These are phyloP conservation scores for Otatea glauca DNA, from an alignment of 176 grass and related monocot species.

Conservation along the genomic window DNA sequence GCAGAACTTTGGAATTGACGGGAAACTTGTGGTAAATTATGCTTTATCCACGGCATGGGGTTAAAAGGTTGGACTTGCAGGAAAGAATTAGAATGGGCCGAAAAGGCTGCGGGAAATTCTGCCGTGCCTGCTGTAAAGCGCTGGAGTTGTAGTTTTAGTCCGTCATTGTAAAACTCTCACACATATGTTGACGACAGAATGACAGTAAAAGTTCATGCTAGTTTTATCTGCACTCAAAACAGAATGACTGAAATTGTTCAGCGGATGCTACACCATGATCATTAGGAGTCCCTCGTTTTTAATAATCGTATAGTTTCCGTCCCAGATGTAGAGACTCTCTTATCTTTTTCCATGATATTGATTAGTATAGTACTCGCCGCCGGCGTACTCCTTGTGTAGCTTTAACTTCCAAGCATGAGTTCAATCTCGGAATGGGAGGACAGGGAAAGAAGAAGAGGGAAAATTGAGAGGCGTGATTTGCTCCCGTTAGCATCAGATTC, in stretches of 20 bases:
- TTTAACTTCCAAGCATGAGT: neutral
- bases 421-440: neutral
- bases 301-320: neutral
- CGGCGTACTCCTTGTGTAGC: no score
- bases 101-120: neutral
- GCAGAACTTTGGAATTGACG: constrained; percentile 86
- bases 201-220: neutral
- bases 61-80: constrained; percentile 35
- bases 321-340: neutral
- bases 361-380: neutral
- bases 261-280: neutral
- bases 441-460: neutral
- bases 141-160: constrained; percentile 27
- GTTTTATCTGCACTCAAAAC: neutral
- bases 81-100: neutral
- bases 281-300: neutral
- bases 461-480: neutral
- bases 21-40: constrained; percentile 90
- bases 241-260: neutral
- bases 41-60: constrained; percentile 84
- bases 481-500: neutral
- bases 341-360: neutral
- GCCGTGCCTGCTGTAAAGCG: neutral
- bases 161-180: neutral
- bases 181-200: neutral